Evolutionary conservation across 2,329 filamentous ascomycete species (phyloP), one percentile per base, ranked within the genome.

Genomic region (Pyricularia sp.): DNA sequence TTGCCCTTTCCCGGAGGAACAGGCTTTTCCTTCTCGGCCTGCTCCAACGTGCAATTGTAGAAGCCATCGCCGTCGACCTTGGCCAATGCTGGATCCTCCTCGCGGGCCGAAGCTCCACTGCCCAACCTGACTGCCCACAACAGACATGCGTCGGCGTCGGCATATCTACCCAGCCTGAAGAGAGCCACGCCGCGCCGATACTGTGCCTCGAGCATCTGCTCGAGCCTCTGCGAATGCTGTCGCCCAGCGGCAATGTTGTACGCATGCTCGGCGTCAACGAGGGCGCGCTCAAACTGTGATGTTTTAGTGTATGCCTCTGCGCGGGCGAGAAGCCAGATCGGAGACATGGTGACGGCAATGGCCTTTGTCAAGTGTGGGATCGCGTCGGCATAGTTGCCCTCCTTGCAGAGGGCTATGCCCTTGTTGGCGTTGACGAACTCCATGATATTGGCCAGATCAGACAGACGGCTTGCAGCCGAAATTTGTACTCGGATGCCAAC

Each of bases 251-350:
- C 88, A 4, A 82, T 76, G 49, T 82, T 76, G 64, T 89, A 82
- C 2, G 87, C 89, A 62, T 81, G 80, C 67, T 91, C 85, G 49
- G 88, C 86, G 74, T 93, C 89, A 53, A 78, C 79, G 60, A 94
- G 82, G 1, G 91, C 89, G 26, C 83, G 80, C 2, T 84, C 78
- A 65, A 84, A 81, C 63, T 85, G 78, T 68, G 80, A 79, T 2
- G 82, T 79, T 66, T 89, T 84, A 62, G 90, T 82, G 72, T 92
- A 88, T 53, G 91, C 91, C 57, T 87, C 91, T 4, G 91, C 89
- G 24, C 93, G 90, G 69, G 89, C 86, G 68, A 94, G 84, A 67
- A 93, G 88, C 84, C 94, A 97, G 62, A 83, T 77, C 1, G 91
- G 89, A 2, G 90, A 91, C 53, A 79, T 79, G 0, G 88, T 86